A percentile compares a stretch with the other conserved stretches of the same genome.
These are phyloP conservation scores for Lepiota venenata DNA, from an alignment of 768 basidiomycete species.

Conservation along the genomic window DNA sequence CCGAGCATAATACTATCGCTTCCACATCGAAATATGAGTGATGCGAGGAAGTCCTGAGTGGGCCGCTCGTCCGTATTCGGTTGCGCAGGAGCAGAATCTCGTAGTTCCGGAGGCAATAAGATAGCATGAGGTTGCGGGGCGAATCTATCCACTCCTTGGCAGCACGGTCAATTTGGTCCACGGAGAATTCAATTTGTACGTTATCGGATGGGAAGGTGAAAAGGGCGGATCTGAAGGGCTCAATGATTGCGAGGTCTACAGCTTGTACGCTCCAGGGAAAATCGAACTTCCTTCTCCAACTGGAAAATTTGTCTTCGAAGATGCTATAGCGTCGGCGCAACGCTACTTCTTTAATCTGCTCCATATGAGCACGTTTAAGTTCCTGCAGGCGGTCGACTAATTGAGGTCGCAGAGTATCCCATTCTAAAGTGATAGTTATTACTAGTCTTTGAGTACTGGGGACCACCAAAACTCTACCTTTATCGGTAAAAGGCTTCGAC, in stretches of 20 bases:
- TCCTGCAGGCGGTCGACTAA: neutral
- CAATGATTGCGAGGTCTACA: neutral
- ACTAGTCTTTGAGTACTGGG: neutral
- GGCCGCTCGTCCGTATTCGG: too few relatives aligned
- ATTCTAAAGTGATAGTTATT: neutral
- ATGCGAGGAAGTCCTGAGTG: too few relatives aligned
- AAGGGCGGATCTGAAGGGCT: neutral
- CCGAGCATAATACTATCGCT: too few relatives aligned
- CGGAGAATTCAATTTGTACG: neutral
- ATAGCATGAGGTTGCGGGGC: neutral
- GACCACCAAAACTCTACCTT: neutral
- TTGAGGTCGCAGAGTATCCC: neutral
- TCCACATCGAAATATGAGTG: too few relatives aligned
- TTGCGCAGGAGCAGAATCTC: too few relatives aligned
- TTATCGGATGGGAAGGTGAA: neutral
- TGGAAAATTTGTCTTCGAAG: neutral
- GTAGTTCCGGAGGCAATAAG: neutral
- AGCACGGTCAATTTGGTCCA: neutral
- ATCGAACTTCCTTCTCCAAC: neutral
- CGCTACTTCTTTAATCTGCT: neutral
- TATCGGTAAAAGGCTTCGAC: neutral
- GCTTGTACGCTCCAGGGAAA: neutral
- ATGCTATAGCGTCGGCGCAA: neutral
- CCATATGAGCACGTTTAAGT: neutral
- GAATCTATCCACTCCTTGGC: neutral